These are phyloP conservation scores for Aureobasidium subglaciale DNA, from an alignment of 2,329 filamentous ascomycete genomes.

Conservation along the genomic window DNA sequence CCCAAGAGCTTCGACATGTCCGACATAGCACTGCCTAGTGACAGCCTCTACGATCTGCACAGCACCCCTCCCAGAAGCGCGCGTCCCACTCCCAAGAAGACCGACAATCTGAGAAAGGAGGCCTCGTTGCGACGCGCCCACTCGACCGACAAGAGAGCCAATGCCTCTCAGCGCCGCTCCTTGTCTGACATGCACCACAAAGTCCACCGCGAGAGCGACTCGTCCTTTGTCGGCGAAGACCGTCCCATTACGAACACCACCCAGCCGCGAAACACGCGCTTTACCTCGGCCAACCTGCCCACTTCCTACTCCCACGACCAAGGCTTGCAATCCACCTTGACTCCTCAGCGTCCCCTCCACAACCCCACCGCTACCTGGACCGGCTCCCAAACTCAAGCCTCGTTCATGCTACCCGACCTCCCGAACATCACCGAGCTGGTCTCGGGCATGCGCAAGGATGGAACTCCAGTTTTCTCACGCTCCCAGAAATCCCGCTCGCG, in stretches of 20 bases:
- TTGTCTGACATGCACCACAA: slow-evolving; percentile 52
- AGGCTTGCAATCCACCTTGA: slow-evolving; percentile 15
- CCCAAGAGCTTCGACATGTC: slow-evolving; percentile 40
- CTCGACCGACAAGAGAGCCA: slow-evolving; percentile 22
- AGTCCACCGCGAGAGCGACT: slow-evolving; percentile 46
- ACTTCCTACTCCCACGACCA: slow-evolving; percentile 11
- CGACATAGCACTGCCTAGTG: slow-evolving; percentile 42
- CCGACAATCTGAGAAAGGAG: slow-evolving; percentile 34
- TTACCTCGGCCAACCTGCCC: slow-evolving; percentile 30
- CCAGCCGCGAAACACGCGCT: slow-evolving; percentile 49
- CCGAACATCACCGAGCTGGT: slow-evolving; percentile 56
- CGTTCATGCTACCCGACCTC: slow-evolving; percentile 55
- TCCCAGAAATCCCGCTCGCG: slow-evolving; percentile 46
- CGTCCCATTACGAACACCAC: slow-evolving; percentile 36
- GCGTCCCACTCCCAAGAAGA: slow-evolving; percentile 26
- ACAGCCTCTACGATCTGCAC: slow-evolving; percentile 41
- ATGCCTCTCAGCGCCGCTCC: slow-evolving; percentile 35
- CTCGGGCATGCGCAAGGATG: slow-evolving; percentile 51
- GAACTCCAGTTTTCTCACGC: slow-evolving; percentile 50
- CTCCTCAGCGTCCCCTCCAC: slow-evolving; percentile 22
- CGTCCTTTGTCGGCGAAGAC: slow-evolving; percentile 45
- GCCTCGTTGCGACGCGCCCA: slow-evolving; percentile 41
- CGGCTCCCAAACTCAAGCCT: slow-evolving; percentile 48
- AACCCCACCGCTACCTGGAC: slow-evolving; percentile 31
- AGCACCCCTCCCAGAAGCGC: slow-evolving; percentile 33